Evolutionary conservation across 352 stramenopile species (phyloP).

Genomic region (Phytophthora lateralis): DNA sequence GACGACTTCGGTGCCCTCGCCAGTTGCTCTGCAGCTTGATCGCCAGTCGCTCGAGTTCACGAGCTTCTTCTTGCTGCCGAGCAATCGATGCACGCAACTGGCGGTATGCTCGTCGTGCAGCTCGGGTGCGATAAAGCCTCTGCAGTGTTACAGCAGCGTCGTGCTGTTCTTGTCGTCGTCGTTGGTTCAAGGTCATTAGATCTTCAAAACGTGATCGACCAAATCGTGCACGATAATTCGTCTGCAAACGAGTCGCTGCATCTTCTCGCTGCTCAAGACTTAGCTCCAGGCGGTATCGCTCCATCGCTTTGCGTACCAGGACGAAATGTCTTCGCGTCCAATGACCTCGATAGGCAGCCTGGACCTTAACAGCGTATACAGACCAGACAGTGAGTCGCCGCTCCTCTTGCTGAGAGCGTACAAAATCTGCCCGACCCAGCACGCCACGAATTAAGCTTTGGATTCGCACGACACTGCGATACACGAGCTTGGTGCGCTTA

Average conservation of each 20-base stretch:
- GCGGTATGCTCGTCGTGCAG: constrained; percentile 57
- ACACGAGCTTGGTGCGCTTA: constrained; percentile 34
- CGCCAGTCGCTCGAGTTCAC: constrained; percentile 44
- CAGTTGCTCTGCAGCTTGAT: constrained; percentile 73
- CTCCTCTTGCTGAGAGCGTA: constrained; percentile 34
- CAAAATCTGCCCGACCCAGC: constrained; percentile 45
- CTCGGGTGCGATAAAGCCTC: constrained; percentile 62
- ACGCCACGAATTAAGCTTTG: constrained; percentile 63
- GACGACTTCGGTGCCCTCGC: constrained; percentile 52
- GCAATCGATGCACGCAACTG: constrained; percentile 53
- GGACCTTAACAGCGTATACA: constrained; percentile 52
- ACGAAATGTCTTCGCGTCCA: constrained; percentile 56
- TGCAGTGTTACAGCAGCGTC: constrained; percentile 63
- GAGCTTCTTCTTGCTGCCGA: constrained; percentile 41
- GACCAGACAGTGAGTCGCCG: constrained; percentile 44
- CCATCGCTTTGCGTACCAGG: constrained; percentile 65
- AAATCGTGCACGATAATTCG: constrained; percentile 63
- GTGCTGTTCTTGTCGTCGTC: constrained; percentile 52
- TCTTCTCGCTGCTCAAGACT: constrained; percentile 42
- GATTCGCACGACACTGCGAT: constrained; percentile 52
- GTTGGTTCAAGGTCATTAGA: constrained; percentile 70
- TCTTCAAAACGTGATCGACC: constrained; percentile 75
- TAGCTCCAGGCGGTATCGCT: constrained; percentile 63
- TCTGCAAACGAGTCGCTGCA: constrained; percentile 55
- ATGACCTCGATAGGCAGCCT: constrained; percentile 66